Percentiles rank a stretch among this genome's conserved stretches.
phyloP scores from a whole-genome alignment of 2,329 filamentous ascomycete species.

The Teratosphaeria viscida region DNA sequence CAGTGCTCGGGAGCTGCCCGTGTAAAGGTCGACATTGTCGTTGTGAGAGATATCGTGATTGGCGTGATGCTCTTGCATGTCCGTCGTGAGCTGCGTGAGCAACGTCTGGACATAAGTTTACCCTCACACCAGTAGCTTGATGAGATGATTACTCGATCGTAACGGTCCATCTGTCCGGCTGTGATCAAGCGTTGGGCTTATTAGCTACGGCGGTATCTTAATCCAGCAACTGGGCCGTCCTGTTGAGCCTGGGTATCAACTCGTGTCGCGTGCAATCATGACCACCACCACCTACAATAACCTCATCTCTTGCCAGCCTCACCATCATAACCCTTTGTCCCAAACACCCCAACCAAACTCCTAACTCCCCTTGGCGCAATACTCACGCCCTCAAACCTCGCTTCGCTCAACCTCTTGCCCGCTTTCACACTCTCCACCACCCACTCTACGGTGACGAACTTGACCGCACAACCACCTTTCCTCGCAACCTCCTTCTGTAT shows the following conservation, averaged over 20 bases:
- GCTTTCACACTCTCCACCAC: slow-evolving; percentile 72
- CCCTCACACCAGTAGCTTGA: no score
- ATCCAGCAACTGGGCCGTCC: neutral
- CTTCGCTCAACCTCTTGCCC: slow-evolving; percentile 64
- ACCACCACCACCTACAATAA: neutral
- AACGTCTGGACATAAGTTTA: no score
- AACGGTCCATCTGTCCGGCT: no score
- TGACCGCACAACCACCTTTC: slow-evolving; percentile 58
- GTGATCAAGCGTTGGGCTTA: no score
- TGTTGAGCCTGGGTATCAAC: neutral
- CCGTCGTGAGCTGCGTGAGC: no score
- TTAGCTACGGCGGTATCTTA: neutral
- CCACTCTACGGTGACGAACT: slow-evolving; percentile 76
- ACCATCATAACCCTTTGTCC: neutral
- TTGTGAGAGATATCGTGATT: no score
- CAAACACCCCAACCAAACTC: neutral
- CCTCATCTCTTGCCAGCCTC: neutral
- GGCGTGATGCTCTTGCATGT: no score
- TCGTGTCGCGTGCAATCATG: neutral
- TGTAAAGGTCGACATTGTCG: neutral
- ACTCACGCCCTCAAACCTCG: slow-evolving; percentile 55
- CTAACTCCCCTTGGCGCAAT: neutral
- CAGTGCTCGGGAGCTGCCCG: no score
- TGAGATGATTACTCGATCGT: no score
- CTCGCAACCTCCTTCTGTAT: slow-evolving; percentile 67